Percentiles rank a stretch among this genome's conserved stretches.
Conservation (phyloP, 768 basidiomycete genomes). For the Leccinum pellstonianum region DNA sequence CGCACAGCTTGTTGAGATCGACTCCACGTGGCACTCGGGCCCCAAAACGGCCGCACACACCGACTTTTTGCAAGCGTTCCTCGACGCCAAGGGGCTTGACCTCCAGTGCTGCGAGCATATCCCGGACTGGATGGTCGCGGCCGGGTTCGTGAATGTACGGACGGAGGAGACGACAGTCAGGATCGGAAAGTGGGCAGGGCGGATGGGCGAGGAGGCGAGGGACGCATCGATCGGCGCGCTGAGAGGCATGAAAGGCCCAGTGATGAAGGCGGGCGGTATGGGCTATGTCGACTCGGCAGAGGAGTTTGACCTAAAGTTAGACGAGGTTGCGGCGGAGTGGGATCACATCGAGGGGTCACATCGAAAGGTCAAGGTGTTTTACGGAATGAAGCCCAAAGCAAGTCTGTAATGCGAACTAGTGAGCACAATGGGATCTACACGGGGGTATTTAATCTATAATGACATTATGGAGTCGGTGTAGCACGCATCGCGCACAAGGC, state of each 20-base stretch:
- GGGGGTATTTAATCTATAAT: neutral
- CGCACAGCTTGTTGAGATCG: constrained; percentile 30
- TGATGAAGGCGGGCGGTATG: constrained; percentile 25
- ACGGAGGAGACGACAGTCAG: constrained; percentile 10
- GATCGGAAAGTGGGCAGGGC: constrained; percentile 23
- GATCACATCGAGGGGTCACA: constrained; percentile 11
- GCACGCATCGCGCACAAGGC: no score
- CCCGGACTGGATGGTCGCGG: constrained; percentile 2
- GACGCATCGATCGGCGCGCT: constrained; percentile 20
- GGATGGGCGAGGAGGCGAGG: constrained; percentile 17
- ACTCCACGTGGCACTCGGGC: constrained; percentile 15
- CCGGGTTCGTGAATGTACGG: constrained; percentile 8
- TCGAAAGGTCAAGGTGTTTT: constrained; percentile 7
- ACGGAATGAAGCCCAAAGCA: constrained; percentile 7
- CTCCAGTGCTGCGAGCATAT: constrained; percentile 14
- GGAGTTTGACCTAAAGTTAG: constrained; percentile 21
- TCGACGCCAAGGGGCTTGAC: constrained; percentile 10
- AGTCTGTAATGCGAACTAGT: neutral
- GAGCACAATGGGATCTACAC: neutral
- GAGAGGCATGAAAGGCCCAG: constrained; percentile 21
- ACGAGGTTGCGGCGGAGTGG: constrained; percentile 25
- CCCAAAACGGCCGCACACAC: constrained; percentile 8
- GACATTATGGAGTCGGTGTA: neutral
- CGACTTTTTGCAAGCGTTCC: constrained; percentile 12
- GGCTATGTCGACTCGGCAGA: constrained; percentile 15